phyloP scores from a whole-genome alignment of 2,329 filamentous ascomycete species.

The Whalleya microplaca region DNA sequence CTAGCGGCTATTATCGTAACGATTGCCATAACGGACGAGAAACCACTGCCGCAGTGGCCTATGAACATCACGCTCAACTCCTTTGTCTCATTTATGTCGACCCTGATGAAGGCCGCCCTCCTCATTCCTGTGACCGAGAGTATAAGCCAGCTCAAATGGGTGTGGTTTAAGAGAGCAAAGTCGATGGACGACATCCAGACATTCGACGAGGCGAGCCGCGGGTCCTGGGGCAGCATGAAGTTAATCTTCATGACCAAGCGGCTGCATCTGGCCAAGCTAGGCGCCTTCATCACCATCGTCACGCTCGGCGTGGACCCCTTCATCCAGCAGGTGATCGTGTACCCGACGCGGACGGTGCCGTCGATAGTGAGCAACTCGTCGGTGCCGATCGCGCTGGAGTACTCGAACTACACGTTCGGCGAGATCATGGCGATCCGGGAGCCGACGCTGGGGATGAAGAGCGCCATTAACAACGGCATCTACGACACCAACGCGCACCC shows the following conservation, averaged over 20 bases:
- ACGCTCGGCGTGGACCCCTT: slow-evolving; percentile 16
- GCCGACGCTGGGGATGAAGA: slow-evolving; percentile 16
- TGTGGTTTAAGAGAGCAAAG: slow-evolving; percentile 13
- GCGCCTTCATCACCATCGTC: slow-evolving; percentile 20
- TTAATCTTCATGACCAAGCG: slow-evolving; percentile 9
- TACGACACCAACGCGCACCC: slow-evolving; percentile 11
- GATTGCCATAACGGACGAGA: slow-evolving; percentile 9
- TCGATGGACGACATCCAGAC: slow-evolving; percentile 20
- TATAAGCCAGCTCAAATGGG: slow-evolving; percentile 23
- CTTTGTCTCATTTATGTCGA: slow-evolving; percentile 21
- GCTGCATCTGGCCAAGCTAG: slow-evolving; percentile 19
- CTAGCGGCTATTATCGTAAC: slow-evolving; percentile 11
- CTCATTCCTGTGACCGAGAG: slow-evolving; percentile 16
- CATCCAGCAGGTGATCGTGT: slow-evolving; percentile 20
- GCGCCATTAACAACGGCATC: slow-evolving; percentile 14
- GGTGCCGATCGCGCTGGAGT: slow-evolving; percentile 1
- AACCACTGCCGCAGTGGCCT: slow-evolving; percentile 14
- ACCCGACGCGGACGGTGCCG: slow-evolving; percentile 10
- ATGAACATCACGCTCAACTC: slow-evolving; percentile 23
- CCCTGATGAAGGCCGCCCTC: slow-evolving; percentile 17
- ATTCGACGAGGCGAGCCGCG: slow-evolving; percentile 22
- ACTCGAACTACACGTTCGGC: slow-evolving; percentile 8
- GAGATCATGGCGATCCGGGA: slow-evolving; percentile 9
- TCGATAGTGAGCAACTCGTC: slow-evolving; percentile 1
- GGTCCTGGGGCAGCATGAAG: slow-evolving; percentile 20